phyloP scores from a whole-genome alignment of 805 yeast genomes.

The Yarrowia bubula region DNA sequence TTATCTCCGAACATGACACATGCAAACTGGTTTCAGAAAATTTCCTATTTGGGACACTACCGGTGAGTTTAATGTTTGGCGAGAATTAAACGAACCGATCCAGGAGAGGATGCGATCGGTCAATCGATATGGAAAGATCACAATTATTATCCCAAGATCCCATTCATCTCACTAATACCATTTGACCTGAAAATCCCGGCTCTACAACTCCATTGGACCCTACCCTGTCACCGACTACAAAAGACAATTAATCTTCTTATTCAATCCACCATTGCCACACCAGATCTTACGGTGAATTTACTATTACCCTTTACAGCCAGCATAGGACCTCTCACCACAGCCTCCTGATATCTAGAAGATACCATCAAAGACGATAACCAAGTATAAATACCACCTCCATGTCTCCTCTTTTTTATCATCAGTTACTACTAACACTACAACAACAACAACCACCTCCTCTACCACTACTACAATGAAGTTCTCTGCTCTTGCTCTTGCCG shows the following conservation, averaged over 20 bases:
- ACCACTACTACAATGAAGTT: conserved; percentile 1
- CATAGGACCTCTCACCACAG: background rate
- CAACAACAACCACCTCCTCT: background rate
- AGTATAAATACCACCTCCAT: background rate
- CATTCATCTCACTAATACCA: too few species aligned
- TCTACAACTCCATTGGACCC: too few species aligned
- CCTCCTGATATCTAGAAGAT: background rate
- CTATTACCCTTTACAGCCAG: background rate
- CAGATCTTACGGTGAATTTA: background rate
- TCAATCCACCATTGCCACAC: background rate
- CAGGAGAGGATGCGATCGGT: too few species aligned
- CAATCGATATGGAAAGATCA: background rate
- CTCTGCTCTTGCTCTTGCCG: conserved; percentile 4
- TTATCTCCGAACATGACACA: background rate
- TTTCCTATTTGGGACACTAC: conserved; percentile 7
- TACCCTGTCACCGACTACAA: too few species aligned
- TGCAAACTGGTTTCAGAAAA: background rate
- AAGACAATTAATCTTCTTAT: too few species aligned
- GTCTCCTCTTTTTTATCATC: background rate
- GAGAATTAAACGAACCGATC: background rate
- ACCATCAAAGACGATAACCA: background rate
- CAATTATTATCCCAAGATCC: background rate
- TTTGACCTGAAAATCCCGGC: too few species aligned
- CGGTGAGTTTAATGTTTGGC: conserved; percentile 6
- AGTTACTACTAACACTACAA: background rate